phyloP scores from a whole-genome alignment of 345 rosid genomes.

The Draba incana region DNA sequence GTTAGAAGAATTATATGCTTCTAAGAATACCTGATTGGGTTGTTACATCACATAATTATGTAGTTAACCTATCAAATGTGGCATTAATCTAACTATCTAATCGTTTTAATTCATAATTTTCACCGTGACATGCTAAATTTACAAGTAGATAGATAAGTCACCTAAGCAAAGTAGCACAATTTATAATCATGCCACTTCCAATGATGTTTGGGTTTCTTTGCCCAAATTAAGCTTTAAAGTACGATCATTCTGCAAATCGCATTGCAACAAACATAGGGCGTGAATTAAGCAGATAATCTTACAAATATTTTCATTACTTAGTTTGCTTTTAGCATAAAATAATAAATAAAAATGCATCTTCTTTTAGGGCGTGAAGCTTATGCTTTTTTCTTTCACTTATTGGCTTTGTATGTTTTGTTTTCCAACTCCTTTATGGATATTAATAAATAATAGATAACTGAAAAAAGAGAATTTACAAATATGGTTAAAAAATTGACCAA shows the following conservation, averaged over 20 bases:
- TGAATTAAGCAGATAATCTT: background rate
- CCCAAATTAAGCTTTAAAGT: background rate
- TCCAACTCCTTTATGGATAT: constrained; percentile 31
- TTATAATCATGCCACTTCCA: background rate
- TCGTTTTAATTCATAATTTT: background rate
- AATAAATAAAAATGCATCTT: no score
- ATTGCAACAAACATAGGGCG: constrained; percentile 1
- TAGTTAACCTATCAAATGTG: background rate
- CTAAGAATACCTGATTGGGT: background rate
- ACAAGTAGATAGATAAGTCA: background rate
- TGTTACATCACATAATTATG: constrained; percentile 10
- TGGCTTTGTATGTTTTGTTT: background rate
- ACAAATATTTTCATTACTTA: background rate
- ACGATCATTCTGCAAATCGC: background rate
- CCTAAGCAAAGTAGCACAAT: background rate
- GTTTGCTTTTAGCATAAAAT: background rate
- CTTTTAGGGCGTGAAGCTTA: no score
- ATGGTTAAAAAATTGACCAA: constrained; percentile 43
- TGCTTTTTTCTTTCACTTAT: no score
- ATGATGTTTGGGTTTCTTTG: background rate
- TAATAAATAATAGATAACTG: background rate
- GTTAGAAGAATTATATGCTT: background rate
- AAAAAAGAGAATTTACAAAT: constrained; percentile 32
- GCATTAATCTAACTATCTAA: background rate
- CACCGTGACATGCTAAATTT: background rate